Percentiles rank a stretch among this genome's conserved stretches.
Conservation (phyloP, 192 early-diverging fungal species). For the Linnemannia hyalina region DNA sequence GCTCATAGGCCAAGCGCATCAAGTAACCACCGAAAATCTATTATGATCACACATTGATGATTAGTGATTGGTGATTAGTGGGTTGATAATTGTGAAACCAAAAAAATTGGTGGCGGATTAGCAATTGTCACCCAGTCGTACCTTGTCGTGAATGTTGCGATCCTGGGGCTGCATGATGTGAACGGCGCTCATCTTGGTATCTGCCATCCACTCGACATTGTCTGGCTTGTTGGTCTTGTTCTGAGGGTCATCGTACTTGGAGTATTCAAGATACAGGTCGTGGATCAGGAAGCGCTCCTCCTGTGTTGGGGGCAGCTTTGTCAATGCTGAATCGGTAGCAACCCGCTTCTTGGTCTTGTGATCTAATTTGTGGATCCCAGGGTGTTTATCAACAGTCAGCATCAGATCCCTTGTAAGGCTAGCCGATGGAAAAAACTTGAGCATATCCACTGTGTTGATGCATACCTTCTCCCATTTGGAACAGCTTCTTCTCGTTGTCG, state of each 20-base stretch:
- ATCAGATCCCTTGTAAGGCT: not conserved
- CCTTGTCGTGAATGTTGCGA: slow-evolving; percentile 79
- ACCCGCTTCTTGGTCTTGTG: slow-evolving; percentile 64
- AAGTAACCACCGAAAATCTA: slow-evolving; percentile 86
- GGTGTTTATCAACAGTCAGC: not conserved
- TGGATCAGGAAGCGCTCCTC: slow-evolving; percentile 85
- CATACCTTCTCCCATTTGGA: slow-evolving; percentile 71
- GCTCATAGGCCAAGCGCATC: slow-evolving; percentile 88
- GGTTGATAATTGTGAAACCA: not conserved
- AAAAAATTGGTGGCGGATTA: not conserved
- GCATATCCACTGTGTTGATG: not conserved
- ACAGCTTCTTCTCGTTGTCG: slow-evolving; percentile 79
- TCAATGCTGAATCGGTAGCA: slow-evolving; percentile 59
- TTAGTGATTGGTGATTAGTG: not conserved
- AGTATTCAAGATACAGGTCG: slow-evolving; percentile 77
- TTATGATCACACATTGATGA: slow-evolving; percentile 4
- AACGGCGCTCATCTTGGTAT: slow-evolving; percentile 76
- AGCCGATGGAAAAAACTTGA: not conserved
- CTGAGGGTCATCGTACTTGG: slow-evolving; percentile 62
- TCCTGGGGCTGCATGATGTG: slow-evolving; percentile 78
- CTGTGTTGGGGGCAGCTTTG: slow-evolving; percentile 75
- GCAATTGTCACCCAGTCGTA: slow-evolving; percentile 71
- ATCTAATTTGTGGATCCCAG: slow-evolving; percentile 13
- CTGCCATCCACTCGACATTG: slow-evolving; percentile 76
- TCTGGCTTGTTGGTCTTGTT: slow-evolving; percentile 47